Base-by-base conservation (phyloP, 2,329 filamentous ascomycete species). In the Cladobotryum protrusum region DNA sequence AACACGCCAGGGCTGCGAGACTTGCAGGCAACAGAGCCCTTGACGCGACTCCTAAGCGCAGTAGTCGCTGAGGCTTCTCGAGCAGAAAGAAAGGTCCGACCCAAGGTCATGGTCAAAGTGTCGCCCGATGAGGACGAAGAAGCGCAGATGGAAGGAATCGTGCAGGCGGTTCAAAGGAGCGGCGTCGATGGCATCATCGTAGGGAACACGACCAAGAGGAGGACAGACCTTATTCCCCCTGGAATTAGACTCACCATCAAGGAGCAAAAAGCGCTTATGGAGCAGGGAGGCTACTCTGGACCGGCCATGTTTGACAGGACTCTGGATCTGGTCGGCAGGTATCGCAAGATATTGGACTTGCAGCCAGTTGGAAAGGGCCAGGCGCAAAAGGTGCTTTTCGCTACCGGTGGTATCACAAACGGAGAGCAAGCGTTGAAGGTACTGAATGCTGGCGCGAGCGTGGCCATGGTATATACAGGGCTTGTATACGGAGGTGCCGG, bases 131-230 rank as follows among this genome's bases (percentile, higher is more conserved):
- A 97, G 70, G 89, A 96, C 65, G 82, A 86, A 17, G 83, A 90
- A 47, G 75, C 83, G 49, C 90, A 99, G 65, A 81, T 99, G 54
- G 79, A 85, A 39, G 93, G 91, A 8, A 95, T 99, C 49, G 92
- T 89, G 53, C 81, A 90, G 59, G 91, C 91, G 0, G 84, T 96
- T 12, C 86, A 83, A 74, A 75, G 76, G 57, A 89, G 87, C 53
- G 91, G 91, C 6, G 91, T 97, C 2, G 91, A 96, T 60, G 93
- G 93, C 24, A 83, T 99, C 34, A 96, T 99, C 54, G 92, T 99
- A 4, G 93, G 92, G 11, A 99, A 99, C 73, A 99, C 93, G 0
- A 99, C 93, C 3, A 95, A 93, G 70, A 81, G 85, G 56, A 79
- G 93, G 40, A 79, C 84, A 0, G 84, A 83, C 3, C 72, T 91